These are phyloP conservation scores for Phialocephala subalpina DNA, from an alignment of 2,329 filamentous ascomycete species.

Conservation along the genomic window DNA sequence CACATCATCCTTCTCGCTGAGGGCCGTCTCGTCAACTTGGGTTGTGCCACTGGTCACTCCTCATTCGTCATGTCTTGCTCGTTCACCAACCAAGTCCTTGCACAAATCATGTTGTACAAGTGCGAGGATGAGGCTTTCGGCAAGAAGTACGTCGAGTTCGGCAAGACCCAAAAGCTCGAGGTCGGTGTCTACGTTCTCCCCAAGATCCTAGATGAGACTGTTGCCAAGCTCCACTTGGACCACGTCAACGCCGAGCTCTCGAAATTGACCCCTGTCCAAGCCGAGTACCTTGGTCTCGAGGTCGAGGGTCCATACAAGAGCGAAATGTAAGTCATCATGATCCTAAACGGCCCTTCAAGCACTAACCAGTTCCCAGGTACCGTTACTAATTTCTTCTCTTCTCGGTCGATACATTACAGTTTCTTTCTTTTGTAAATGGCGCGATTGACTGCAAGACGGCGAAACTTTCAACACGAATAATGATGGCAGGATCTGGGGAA, in stretches of 20 bases:
- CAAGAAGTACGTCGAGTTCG: conserved; percentile 96
- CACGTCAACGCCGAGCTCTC: conserved; percentile 96
- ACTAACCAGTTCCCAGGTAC: conserved; percentile 40
- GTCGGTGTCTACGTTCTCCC: conserved; percentile 95
- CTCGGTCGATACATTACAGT: conserved; percentile 11
- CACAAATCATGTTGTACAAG: conserved; percentile 99
- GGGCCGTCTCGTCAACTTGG: conserved; percentile 98
- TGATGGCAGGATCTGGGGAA: conserved; percentile 66
- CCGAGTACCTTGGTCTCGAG: conserved; percentile 91
- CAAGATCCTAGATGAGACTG: conserved; percentile 99
- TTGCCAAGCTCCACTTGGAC: conserved; percentile 89
- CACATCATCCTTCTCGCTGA: conserved; percentile 99
- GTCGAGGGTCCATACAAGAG: conserved; percentile 94
- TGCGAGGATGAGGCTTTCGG: conserved; percentile 84
- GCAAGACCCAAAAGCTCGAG: conserved; percentile 88
- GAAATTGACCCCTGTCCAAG: conserved; percentile 84
- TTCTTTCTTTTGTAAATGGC: conserved; percentile 35
- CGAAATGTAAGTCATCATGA: conserved; percentile 73
- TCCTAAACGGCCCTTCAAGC: background rate
- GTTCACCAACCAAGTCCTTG: conserved; percentile 99
- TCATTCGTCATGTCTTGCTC: conserved; percentile 99
- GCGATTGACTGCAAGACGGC: conserved; percentile 21
- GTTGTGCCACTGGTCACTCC: conserved; percentile 98
- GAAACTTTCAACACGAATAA: conserved; percentile 53
- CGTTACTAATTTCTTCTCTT: conserved; percentile 43